A percentile compares a stretch with the other conserved stretches of the same genome.
Evolutionary conservation across 306 rosid species (phyloP).

Genomic region (cucumber (Cucumis sativus)): DNA sequence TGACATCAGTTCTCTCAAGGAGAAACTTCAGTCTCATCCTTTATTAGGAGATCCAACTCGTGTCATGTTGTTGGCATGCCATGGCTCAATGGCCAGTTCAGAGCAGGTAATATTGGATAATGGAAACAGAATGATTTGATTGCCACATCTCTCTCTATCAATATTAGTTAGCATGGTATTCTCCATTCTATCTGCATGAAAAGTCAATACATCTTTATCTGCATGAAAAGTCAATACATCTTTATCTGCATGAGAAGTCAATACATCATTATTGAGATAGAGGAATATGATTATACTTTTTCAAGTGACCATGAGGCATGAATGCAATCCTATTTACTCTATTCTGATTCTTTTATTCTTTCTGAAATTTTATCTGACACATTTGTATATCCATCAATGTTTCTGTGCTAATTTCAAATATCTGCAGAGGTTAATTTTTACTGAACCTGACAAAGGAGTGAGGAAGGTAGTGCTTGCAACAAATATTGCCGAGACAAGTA

Average conservation of each 20-base stretch:
- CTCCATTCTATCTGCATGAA: not conserved
- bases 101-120: conserved; percentile 56
- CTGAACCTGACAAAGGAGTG: conserved; percentile 63
- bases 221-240: not conserved
- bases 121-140: not conserved
- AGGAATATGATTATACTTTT: not conserved
- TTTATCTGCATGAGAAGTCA: not conserved
- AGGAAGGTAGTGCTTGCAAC: conserved; percentile 93
- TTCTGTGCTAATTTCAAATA: conserved; percentile 14
- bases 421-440: conserved; percentile 84
- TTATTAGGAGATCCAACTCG: conserved; percentile 58
- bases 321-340: not conserved
- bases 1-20: conserved; percentile 78
- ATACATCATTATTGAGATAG: not conserved
- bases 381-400: conserved; percentile 10
- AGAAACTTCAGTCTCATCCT: conserved; percentile 58
- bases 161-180: not conserved
- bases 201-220: not conserved
- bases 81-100: conserved; percentile 92
- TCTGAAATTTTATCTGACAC: not conserved
- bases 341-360: not conserved
- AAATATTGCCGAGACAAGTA: conserved; percentile 96
- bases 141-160: not conserved
- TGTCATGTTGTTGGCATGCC: conserved; percentile 75
- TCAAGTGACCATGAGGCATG: not conserved